phyloP scores from a whole-genome alignment of 2,329 filamentous ascomycete species.

The Byssoonygena ceratinophila region DNA sequence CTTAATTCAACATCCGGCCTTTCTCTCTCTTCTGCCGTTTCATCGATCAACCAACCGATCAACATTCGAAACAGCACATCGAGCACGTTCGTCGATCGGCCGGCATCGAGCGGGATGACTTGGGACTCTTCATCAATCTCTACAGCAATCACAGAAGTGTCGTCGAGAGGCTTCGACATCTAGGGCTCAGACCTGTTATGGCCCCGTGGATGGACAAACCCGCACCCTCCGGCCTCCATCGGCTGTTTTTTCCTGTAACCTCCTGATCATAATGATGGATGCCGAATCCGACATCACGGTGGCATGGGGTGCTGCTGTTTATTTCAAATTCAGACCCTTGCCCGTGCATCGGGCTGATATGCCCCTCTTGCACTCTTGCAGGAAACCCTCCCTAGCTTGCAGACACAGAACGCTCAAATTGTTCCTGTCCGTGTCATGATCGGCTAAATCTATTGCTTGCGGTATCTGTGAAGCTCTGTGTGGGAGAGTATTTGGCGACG shows the following conservation, averaged over 20 bases:
- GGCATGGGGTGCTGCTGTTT: not conserved
- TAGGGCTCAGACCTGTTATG: not conserved
- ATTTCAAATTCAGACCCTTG: not conserved
- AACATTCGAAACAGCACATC: not conserved
- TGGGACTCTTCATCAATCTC: not conserved
- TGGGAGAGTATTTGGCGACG: no score
- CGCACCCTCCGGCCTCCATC: constrained; percentile 1
- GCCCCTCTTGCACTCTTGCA: not conserved
- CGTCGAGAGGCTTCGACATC: not conserved
- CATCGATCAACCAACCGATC: constrained; percentile 3
- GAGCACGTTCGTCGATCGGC: not conserved
- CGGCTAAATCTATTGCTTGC: no score
- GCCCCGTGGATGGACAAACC: not conserved
- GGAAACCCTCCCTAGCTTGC: not conserved
- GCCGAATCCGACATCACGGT: not conserved
- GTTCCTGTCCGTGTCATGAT: no score
- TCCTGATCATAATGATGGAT: not conserved
- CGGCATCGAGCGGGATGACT: not conserved
- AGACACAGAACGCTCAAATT: no score
- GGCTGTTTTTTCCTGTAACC: not conserved
- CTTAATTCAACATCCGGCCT: constrained; percentile 1
- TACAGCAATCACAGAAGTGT: not conserved
- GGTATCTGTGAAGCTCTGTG: no score
- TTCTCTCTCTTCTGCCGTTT: not conserved
- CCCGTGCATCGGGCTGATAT: not conserved